Conservation (phyloP, 2,329 filamentous ascomycete species). For the Ophiostoma tasmaniense region DNA sequence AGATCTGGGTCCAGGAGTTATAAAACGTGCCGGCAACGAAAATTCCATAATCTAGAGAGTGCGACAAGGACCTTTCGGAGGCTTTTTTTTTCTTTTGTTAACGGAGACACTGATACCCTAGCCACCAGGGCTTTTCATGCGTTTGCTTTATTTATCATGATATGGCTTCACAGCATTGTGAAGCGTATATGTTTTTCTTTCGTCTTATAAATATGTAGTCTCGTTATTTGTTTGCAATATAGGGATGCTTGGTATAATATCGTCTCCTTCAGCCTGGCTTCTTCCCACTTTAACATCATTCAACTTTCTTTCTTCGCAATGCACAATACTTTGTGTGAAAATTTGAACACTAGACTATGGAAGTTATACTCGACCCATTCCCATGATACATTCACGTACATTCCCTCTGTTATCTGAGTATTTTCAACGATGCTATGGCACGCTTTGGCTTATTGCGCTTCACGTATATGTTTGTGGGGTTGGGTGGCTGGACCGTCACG, state of each 20-base stretch:
- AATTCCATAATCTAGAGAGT: background rate
- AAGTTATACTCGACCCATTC: background rate
- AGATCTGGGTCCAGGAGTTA: slow-evolving; percentile 30
- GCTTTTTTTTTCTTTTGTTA: background rate
- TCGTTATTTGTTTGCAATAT: background rate
- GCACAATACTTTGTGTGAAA: background rate
- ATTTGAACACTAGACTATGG: background rate
- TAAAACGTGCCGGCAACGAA: background rate
- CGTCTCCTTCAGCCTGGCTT: background rate
- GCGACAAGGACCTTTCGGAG: background rate
- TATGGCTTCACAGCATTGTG: background rate
- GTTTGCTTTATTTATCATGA: background rate
- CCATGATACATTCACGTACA: background rate
- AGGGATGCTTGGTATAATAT: background rate
- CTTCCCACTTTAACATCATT: background rate
- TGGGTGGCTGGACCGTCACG: background rate
- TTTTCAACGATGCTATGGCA: too few species aligned
- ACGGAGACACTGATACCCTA: slow-evolving; percentile 7
- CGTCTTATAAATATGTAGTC: background rate
- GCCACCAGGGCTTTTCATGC: background rate
- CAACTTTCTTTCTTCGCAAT: background rate
- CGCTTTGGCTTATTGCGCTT: background rate
- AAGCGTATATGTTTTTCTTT: background rate
- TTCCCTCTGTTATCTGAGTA: background rate
- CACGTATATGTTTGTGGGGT: background rate